Conservation (phyloP, 306 rosid genomes). For the Carpinus viminea region DNA sequence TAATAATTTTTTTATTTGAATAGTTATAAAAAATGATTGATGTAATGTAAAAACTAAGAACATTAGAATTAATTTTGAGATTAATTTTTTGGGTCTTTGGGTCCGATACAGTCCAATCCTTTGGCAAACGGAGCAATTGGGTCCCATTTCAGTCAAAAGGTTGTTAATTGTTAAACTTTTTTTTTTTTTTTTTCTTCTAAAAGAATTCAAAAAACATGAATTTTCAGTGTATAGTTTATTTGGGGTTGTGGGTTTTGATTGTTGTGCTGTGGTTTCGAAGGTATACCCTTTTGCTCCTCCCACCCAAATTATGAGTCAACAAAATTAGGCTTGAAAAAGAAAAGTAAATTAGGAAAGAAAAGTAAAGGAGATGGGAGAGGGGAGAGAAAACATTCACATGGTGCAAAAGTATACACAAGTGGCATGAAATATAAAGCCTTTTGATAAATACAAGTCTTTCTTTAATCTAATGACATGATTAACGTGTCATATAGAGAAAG, state of each 20-base stretch:
- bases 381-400: neutral
- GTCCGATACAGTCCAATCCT: no score
- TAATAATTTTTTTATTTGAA: no score
- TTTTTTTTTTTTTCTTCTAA: no score
- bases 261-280: neutral
- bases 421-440: neutral
- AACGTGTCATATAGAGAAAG: no score
- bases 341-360: neutral
- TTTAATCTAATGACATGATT: neutral
- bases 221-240: neutral
- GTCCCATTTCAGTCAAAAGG: slow-evolving; percentile 24
- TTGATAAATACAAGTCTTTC: neutral
- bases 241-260: neutral
- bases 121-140: neutral
- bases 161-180: no score
- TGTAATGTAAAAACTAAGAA: no score
- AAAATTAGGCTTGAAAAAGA: slow-evolving; percentile 31
- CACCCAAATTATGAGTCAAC: slow-evolving; percentile 40
- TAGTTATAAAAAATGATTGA: no score
- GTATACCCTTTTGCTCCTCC: neutral
- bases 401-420: neutral
- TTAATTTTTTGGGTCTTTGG: no score
- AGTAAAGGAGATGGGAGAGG: neutral
- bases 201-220: no score
- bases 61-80: no score